A percentile compares a stretch with the other conserved stretches of the same genome.
Conservation (phyloP, 305 asterid species). For the Galium porrigens region DNA sequence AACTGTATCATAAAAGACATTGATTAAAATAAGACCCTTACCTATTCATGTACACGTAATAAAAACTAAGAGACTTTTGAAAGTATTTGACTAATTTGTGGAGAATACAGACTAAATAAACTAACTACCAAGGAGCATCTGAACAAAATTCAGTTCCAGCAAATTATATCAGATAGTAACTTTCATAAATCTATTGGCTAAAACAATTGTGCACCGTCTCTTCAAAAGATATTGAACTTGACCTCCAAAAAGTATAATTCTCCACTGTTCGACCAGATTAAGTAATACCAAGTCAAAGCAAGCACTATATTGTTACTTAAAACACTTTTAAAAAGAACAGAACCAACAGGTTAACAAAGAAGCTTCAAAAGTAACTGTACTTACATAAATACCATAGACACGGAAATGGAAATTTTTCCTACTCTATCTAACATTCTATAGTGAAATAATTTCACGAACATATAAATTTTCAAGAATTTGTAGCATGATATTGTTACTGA, state of each 20-base stretch:
- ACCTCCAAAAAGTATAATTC: not conserved
- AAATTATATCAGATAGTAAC: not conserved
- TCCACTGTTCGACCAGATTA: not conserved
- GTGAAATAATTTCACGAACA: not conserved
- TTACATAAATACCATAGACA: not conserved
- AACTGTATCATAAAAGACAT: not conserved
- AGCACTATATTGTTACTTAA: not conserved
- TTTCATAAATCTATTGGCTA: not conserved
- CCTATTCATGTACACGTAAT: not conserved
- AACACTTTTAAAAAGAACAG: not conserved
- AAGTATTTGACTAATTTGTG: not conserved
- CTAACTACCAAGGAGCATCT: not conserved
- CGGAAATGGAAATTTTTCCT: not conserved
- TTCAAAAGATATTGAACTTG: not conserved
- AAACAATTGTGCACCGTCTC: not conserved
- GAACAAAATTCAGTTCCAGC: not conserved
- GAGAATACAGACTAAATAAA: not conserved
- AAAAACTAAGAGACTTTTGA: not conserved
- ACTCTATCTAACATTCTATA: not conserved
- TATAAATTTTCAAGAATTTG: no score
- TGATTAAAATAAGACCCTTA: not conserved
- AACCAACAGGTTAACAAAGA: not conserved
- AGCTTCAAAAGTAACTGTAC: no score
- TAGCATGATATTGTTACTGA: not conserved
- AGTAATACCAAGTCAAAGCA: not conserved